Conservation (phyloP, 306 rosid genomes). For the Rosa chinensis region DNA sequence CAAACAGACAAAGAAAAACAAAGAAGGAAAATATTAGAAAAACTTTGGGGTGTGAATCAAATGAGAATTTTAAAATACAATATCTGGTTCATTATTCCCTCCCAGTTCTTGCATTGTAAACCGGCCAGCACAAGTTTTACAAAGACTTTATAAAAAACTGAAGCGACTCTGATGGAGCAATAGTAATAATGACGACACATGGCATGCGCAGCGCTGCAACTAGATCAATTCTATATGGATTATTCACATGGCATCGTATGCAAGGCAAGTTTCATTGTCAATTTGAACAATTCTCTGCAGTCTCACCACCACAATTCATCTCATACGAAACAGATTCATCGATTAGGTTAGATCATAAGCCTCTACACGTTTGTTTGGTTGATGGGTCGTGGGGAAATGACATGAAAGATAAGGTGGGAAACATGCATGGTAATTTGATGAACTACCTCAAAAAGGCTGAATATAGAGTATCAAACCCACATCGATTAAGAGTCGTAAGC, state of each 20-base stretch:
- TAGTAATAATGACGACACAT: conserved; percentile 12
- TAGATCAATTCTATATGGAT: neutral
- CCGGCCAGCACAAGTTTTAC: conserved; percentile 15
- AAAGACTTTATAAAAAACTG: neutral
- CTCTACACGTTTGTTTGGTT: neutral
- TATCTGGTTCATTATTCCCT: neutral
- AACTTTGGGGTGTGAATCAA: neutral
- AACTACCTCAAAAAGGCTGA: neutral
- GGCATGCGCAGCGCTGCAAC: neutral
- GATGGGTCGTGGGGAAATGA: neutral
- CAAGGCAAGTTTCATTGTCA: conserved; percentile 6
- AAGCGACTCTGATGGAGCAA: neutral
- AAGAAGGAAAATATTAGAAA: neutral
- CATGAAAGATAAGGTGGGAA: neutral
- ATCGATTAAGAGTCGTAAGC: neutral
- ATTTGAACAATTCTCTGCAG: neutral
- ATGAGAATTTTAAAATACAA: neutral
- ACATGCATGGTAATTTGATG: neutral
- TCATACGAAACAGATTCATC: neutral
- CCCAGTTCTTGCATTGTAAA: neutral
- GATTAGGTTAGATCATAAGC: neutral
- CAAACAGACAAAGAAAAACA: neutral
- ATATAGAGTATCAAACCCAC: neutral
- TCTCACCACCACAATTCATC: neutral
- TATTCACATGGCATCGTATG: conserved; percentile 4